These are phyloP conservation scores for Dendrobium nobile DNA, from an alignment of 106 monocot species.

Conservation along the genomic window DNA sequence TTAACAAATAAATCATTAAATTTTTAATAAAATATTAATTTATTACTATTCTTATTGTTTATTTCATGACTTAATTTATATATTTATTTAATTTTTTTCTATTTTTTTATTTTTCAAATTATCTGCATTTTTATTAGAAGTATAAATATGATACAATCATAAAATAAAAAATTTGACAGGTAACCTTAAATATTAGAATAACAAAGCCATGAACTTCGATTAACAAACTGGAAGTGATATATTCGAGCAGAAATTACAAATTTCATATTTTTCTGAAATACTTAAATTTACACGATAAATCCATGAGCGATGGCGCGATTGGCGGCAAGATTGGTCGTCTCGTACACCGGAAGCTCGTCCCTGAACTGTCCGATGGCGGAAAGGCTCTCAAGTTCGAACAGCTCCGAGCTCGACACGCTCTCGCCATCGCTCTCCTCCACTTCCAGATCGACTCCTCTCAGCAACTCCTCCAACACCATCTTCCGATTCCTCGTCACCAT, in stretches of 20 bases:
- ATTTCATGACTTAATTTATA: too few species aligned
- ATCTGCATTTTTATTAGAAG: too few species aligned
- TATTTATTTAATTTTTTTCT: too few species aligned
- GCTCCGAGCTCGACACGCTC: conserved; percentile 70
- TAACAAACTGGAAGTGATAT: background rate
- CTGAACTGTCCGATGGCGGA: conserved; percentile 13
- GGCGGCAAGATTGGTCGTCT: conserved; percentile 28
- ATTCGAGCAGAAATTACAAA: background rate
- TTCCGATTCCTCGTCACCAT: background rate
- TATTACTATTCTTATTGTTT: too few species aligned
- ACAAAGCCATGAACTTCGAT: too few species aligned
- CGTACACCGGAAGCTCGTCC: conserved; percentile 65
- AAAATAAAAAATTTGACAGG: too few species aligned
- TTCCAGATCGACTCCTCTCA: conserved; percentile 3
- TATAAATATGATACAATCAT: too few species aligned
- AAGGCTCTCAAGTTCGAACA: conserved; percentile 70
- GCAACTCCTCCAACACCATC: conserved; percentile 16
- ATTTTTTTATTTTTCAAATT: too few species aligned
- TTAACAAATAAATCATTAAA: too few species aligned
- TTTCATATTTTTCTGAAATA: background rate
- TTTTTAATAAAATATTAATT: too few species aligned
- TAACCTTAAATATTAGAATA: too few species aligned
- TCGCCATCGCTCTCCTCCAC: conserved; percentile 20
- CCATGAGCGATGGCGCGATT: background rate
- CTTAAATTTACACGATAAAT: background rate